Conservation (phyloP, 345 rosid genomes). For the Citrus glauca region DNA sequence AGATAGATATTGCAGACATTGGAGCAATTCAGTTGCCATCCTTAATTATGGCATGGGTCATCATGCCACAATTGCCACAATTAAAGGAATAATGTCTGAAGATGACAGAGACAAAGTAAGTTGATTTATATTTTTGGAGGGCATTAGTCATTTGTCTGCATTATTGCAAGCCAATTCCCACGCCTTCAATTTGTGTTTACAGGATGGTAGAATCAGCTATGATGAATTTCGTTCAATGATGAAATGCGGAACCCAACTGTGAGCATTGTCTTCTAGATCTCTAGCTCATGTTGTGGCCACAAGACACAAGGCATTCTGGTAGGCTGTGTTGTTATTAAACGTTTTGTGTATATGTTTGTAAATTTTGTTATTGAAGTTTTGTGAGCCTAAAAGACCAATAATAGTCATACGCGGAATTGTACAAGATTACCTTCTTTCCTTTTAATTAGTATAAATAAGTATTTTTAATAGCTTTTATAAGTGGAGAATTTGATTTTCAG, state of each 20-base stretch:
- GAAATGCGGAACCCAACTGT: slow-evolving; percentile 71
- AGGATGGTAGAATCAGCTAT: slow-evolving; percentile 91
- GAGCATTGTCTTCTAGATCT: slow-evolving; percentile 40
- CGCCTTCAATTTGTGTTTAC: background rate
- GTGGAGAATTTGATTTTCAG: fast-evolving
- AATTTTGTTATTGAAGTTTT: background rate
- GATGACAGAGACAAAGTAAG: slow-evolving; percentile 85
- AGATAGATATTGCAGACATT: no score
- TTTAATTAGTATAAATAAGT: no score
- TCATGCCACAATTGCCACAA: slow-evolving; percentile 33
- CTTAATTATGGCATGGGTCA: slow-evolving; percentile 80
- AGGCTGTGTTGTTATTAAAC: no score
- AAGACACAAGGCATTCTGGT: no score
- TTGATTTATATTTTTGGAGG: background rate
- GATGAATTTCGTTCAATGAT: slow-evolving; percentile 83
- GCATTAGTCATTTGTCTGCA: background rate
- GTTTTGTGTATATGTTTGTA: no score
- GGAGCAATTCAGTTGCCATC: no score
- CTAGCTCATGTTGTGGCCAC: no score
- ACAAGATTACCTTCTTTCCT: no score
- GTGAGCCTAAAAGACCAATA: no score
- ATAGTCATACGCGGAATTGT: no score
- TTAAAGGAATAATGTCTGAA: slow-evolving; percentile 81
- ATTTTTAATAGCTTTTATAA: fast-evolving
- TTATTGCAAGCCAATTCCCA: background rate